Conservation (phyloP, 495 filamentous ascomycete genomes). For the Aspergillus hancockii region DNA sequence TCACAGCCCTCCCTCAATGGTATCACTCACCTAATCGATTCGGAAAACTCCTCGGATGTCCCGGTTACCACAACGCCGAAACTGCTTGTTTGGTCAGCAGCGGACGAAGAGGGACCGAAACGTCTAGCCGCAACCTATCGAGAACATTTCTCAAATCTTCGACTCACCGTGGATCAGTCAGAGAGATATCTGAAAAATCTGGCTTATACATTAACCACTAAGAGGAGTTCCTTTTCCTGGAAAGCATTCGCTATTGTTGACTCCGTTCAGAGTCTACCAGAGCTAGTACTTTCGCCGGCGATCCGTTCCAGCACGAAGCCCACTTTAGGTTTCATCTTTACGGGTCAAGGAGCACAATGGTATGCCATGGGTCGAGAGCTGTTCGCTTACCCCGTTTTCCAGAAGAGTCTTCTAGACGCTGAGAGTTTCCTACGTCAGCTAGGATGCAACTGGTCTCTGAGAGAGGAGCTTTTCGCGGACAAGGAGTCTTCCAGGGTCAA, state of each 20-base stretch:
- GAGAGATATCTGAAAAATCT: conserved; percentile 3
- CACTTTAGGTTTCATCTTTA: conserved; percentile 28
- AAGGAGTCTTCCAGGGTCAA: background rate
- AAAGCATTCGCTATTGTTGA: background rate
- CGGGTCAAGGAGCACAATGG: conserved; percentile 40
- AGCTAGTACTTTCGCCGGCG: background rate
- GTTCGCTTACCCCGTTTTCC: conserved; percentile 30
- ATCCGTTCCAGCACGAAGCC: conserved; percentile 7
- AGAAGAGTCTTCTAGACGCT: conserved; percentile 24
- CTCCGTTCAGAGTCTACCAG: background rate
- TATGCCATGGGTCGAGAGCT: conserved; percentile 35
- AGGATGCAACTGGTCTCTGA: conserved; percentile 29
- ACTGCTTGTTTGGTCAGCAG: conserved; percentile 2
- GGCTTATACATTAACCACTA: conserved; percentile 2
- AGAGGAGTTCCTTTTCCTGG: background rate
- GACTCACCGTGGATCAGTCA: no score
- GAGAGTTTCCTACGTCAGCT: conserved; percentile 26
- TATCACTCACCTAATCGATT: background rate
- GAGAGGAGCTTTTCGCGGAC: conserved; percentile 4
- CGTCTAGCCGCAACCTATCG: background rate
- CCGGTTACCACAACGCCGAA: background rate
- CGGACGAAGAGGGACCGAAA: background rate
- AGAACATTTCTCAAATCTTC: background rate
- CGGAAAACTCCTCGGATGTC: background rate
- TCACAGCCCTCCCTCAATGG: conserved; percentile 29